A percentile compares a stretch with the other conserved stretches of the same genome.
Conservation (phyloP, 176 grass and related monocot genomes). For the Cocos nucifera region DNA sequence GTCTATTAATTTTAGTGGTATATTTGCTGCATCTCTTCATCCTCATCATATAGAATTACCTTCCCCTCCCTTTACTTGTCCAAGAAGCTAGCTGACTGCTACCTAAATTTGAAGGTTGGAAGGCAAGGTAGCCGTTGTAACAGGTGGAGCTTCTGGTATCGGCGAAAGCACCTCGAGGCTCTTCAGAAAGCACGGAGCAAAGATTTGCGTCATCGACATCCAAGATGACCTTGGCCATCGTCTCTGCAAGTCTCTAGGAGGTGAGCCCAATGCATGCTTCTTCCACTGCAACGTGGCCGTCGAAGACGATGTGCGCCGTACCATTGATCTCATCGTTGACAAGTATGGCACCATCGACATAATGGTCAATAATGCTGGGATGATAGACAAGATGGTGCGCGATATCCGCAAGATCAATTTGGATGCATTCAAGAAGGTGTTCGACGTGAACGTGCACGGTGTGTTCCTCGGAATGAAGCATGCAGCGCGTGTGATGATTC, state of each 20-base stretch:
- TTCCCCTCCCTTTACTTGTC: no score
- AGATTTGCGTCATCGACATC: constrained; percentile 72
- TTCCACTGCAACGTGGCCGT: constrained; percentile 61
- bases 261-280: constrained; percentile 22
- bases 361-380: constrained; percentile 85
- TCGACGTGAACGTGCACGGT: constrained; percentile 64
- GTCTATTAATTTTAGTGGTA: no score
- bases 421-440: constrained; percentile 39
- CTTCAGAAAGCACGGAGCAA: constrained; percentile 72
- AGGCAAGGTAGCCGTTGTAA: constrained; percentile 74
- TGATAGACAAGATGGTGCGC: constrained; percentile 26
- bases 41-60: no score
- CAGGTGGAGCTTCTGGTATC: constrained; percentile 63
- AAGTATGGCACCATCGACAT: constrained; percentile 63
- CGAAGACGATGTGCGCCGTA: constrained; percentile 48
- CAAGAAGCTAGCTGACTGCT: no score
- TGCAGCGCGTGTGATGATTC: constrained; percentile 69
- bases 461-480: constrained; percentile 82
- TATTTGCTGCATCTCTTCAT: no score
- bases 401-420: constrained; percentile 51
- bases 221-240: constrained; percentile 42
- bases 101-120: constrained; percentile 32
- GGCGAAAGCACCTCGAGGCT: constrained; percentile 63
- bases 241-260: constrained; percentile 44
- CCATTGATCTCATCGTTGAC: constrained; percentile 29